Conservation (phyloP, 2,329 filamentous ascomycete genomes). For the Trichoderma atrobrunneum region DNA sequence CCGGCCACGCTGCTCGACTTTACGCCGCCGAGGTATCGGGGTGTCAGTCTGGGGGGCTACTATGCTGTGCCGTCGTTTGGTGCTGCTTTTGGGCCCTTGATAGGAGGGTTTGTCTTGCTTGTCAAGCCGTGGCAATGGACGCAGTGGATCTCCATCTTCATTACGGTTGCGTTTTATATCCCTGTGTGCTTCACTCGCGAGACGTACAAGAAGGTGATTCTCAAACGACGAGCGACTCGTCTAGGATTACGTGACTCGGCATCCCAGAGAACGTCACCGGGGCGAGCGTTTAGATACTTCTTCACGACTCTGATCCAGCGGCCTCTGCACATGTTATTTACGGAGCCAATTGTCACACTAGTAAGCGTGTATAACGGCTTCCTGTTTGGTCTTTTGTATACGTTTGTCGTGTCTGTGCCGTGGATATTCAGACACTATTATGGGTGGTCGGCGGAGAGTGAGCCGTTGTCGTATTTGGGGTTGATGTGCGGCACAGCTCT, state of each 20-base stretch:
- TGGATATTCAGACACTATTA: conserved; percentile 63
- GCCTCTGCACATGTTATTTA: conserved; percentile 67
- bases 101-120: conserved; percentile 64
- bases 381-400: conserved; percentile 56
- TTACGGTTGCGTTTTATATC: conserved; percentile 50
- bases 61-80: conserved; percentile 65
- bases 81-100: conserved; percentile 61
- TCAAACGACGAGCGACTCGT: conserved; percentile 46
- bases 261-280: conserved; percentile 27
- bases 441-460: conserved; percentile 58
- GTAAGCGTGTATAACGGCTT: conserved; percentile 66
- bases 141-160: conserved; percentile 38
- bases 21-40: conserved; percentile 51
- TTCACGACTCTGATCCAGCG: conserved; percentile 51
- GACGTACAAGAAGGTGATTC: conserved; percentile 60
- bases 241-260: conserved; percentile 27
- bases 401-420: conserved; percentile 60
- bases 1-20: conserved; percentile 63
- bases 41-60: conserved; percentile 61
- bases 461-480: conserved; percentile 65
- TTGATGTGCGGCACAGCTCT: conserved; percentile 64
- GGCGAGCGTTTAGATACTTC: conserved; percentile 28
- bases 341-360: conserved; percentile 67
- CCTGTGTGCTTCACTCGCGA: conserved; percentile 56
- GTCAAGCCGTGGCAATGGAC: conserved; percentile 65